phyloP scores from a whole-genome alignment of 2,329 filamentous ascomycete species.

The Trichoderma harzianum region DNA sequence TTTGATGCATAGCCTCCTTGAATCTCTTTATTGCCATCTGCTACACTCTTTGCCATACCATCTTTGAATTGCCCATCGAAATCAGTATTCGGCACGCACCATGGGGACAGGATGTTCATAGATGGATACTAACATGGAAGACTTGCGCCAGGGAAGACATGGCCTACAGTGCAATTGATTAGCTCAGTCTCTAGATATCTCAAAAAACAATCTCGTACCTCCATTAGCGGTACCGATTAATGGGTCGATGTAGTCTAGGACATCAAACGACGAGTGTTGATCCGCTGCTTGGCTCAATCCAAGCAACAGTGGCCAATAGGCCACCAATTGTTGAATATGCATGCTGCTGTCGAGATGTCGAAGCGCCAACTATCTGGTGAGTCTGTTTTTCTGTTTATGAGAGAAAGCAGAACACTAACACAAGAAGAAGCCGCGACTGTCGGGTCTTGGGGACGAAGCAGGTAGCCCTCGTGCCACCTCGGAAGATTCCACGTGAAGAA shows the following conservation, averaged over 20 bases:
- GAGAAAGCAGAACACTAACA: not conserved
- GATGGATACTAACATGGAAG: constrained; percentile 35
- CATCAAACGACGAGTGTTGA: constrained; percentile 9
- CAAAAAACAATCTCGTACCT: constrained; percentile 32
- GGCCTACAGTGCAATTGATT: constrained; percentile 8
- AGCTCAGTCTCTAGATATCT: not conserved
- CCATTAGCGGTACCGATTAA: constrained; percentile 59
- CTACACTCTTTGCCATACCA: constrained; percentile 29
- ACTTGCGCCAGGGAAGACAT: constrained; percentile 53
- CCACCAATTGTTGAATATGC: constrained; percentile 12
- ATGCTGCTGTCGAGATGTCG: not conserved
- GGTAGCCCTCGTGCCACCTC: not conserved
- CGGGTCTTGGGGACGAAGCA: not conserved
- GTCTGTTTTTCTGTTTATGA: not conserved
- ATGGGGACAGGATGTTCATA: not conserved
- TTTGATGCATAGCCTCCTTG: constrained; percentile 51
- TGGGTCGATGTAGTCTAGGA: constrained; percentile 48
- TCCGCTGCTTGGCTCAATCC: constrained; percentile 11
- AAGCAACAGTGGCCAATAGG: constrained; percentile 7
- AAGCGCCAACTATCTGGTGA: not conserved
- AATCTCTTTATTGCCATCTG: constrained; percentile 33
- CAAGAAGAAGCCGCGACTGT: not conserved
- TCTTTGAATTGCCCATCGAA: constrained; percentile 17
- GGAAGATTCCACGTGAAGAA: not conserved
- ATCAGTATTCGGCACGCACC: not conserved